Percentiles rank a stretch among this genome's conserved stretches.
phyloP scores from a whole-genome alignment of 768 basidiomycete genomes.

The Rhizopogon salebrosus region DNA sequence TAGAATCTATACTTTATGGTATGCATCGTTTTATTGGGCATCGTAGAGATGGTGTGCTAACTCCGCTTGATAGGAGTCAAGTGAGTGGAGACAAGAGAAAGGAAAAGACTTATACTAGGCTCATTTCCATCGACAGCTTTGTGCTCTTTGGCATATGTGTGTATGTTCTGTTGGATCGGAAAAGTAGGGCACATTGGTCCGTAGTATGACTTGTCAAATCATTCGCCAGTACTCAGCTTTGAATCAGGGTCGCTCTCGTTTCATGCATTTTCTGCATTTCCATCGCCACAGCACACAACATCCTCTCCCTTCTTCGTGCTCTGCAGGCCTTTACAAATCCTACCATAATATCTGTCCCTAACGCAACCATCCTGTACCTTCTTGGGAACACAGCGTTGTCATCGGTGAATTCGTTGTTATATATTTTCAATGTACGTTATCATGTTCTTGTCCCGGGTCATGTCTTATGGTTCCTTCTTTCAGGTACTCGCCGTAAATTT shows the following conservation, averaged over 20 bases:
- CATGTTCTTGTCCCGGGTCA: not conserved
- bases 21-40: not conserved
- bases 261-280: constrained; percentile 3
- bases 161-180: not conserved
- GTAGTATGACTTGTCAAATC: not conserved
- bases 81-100: constrained; percentile 1
- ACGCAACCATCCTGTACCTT: not conserved
- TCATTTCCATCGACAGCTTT: not conserved
- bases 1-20: constrained; percentile 3
- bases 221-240: not conserved
- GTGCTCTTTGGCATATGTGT: constrained; percentile 5
- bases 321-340: not conserved
- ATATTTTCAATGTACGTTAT: constrained; percentile 2
- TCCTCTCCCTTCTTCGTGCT: not conserved
- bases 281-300: constrained; percentile 3
- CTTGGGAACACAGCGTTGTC: not conserved
- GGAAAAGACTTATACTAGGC: not conserved
- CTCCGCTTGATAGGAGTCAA: not conserved
- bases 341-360: not conserved
- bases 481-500: not conserved
- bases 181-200: not conserved
- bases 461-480: not conserved
- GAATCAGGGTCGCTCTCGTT: not conserved
- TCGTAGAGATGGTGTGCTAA: not conserved
- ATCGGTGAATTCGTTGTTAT: not conserved